Evolutionary conservation across 345 rosid genomes (phyloP), one percentile per base, ranked within the genome.

Genomic region (Pseudoturritis turrita): DNA sequence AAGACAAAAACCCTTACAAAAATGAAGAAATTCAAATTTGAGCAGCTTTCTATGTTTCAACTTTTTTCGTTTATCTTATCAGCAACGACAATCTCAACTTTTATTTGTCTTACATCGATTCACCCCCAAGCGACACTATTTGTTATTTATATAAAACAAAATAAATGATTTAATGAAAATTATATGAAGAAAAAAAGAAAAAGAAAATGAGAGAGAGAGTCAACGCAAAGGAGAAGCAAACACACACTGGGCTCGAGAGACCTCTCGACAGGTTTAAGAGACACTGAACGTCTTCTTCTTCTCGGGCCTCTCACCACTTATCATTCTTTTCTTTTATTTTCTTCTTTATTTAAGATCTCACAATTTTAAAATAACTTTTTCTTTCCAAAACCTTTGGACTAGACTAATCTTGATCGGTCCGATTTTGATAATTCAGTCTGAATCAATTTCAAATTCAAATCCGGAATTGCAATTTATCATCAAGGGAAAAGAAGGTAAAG

Each of bases 231-330:
- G 61, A 58, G 72, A 74, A 40, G 62, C 19, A 65, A 67, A 71
- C 74, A 68, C 7, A 29, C 79, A 40, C 79, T 45, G 70, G 79
- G 75, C 79, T 76, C 79, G 65, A 76, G 79, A 75, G 70, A 35
- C 79, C 49, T 69, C 58, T 75, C 79, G 65, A 61, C 75, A 62
- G 73, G 65, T 44, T 53, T 36, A 68, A 75, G 58, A 26, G 74
- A 62, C 62, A 74, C 49, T 59, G 39, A 70, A 70, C 71, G 75
- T 62, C 75, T 70, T 70, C 66, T 63, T 70, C 79, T 55, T 70
- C 79, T 55, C 66, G 65, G 54, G 29, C 76, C 47, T 76, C 67
- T 76, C 79, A 3, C 75, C 79, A 62, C 65, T 63, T 46, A 70
- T 69, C 75, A 76, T 76, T 70, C 71, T 29, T 17, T 23, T 15